Conservation (phyloP, 2,329 filamentous ascomycete species). For the Chaetomiaceae sp. region DNA sequence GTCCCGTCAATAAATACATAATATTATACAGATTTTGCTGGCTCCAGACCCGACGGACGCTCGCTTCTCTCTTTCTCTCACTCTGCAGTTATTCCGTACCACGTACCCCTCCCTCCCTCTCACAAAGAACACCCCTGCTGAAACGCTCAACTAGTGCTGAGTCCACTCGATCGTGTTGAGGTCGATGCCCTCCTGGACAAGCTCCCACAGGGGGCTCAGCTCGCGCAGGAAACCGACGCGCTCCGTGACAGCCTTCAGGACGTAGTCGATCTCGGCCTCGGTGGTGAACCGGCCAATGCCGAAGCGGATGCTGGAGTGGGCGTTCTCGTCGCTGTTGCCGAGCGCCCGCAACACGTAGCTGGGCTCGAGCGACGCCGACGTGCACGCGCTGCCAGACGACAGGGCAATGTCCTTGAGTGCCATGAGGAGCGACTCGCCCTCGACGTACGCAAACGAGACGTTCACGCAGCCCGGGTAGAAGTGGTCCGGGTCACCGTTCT, state of each 20-base stretch:
- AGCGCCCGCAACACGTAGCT: conserved; percentile 93
- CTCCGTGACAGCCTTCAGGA: conserved; percentile 87
- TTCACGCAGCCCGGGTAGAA: conserved; percentile 98
- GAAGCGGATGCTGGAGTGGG: conserved; percentile 95
- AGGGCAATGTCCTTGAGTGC: conserved; percentile 96
- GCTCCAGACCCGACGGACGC: not conserved
- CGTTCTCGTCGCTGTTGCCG: conserved; percentile 94
- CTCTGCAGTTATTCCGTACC: not conserved
- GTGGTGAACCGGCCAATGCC: conserved; percentile 97
- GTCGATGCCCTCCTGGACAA: conserved; percentile 95
- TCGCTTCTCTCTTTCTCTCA: not conserved
- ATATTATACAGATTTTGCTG: conserved; percentile 18
- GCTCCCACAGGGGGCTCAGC: conserved; percentile 91
- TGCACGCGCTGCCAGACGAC: conserved; percentile 94
- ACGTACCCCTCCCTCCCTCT: not conserved
- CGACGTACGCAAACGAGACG: conserved; percentile 96
- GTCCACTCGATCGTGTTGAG: conserved; percentile 97
- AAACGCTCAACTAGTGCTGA: conserved; percentile 92
- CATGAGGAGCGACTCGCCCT: conserved; percentile 97
- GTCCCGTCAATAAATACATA: conserved; percentile 7
- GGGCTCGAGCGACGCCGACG: conserved; percentile 91
- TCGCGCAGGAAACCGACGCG: conserved; percentile 90
- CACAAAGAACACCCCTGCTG: not conserved
- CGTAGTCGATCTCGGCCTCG: conserved; percentile 92
- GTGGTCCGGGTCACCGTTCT: conserved; percentile 77